phyloP scores from a whole-genome alignment of 2,329 filamentous ascomycete species.

The Cladobotryum mycophilum region DNA sequence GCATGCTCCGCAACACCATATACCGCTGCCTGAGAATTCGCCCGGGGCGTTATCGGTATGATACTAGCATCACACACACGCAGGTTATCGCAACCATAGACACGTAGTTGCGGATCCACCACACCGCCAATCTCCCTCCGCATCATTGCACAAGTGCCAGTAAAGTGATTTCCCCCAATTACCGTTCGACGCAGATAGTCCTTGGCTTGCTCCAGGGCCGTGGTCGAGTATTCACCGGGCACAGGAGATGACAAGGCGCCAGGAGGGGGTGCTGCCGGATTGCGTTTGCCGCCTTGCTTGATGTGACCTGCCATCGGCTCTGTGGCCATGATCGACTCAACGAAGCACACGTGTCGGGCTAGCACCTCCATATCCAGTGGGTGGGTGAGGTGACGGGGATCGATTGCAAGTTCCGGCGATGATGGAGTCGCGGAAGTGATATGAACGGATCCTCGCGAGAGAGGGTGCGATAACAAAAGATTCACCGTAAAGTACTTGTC shows the following conservation, averaged over 20 bases:
- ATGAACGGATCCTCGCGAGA: conserved; percentile 54
- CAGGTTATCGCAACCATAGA: conserved; percentile 13
- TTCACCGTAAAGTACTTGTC: conserved; percentile 35
- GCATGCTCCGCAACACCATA: conserved; percentile 14
- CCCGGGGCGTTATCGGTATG: conserved; percentile 13
- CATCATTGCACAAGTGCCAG: conserved; percentile 45
- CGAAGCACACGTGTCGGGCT: conserved; percentile 36
- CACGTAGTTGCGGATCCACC: conserved; percentile 11
- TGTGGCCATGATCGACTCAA: conserved; percentile 31
- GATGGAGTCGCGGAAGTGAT: conserved; percentile 29
- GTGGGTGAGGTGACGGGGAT: conserved; percentile 50
- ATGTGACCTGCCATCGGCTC: conserved; percentile 34
- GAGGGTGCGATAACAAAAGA: too few species aligned
- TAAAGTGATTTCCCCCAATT: conserved; percentile 39
- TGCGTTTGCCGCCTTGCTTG: conserved; percentile 27
- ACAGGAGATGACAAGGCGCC: conserved; percentile 10
- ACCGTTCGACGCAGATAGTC: conserved; percentile 28
- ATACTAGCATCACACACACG: conserved; percentile 15
- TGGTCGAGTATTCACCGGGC: too few species aligned
- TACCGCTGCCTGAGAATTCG: conserved; percentile 12
- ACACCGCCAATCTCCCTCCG: conserved; percentile 35
- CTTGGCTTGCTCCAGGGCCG: conserved; percentile 16
- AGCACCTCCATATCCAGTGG: conserved; percentile 51
- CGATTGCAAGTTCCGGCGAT: conserved; percentile 38
- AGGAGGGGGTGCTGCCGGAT: conserved; percentile 18